phyloP scores from a whole-genome alignment of 1,139 yeast species.

The Kurtzmaniella quercitrusa region DNA sequence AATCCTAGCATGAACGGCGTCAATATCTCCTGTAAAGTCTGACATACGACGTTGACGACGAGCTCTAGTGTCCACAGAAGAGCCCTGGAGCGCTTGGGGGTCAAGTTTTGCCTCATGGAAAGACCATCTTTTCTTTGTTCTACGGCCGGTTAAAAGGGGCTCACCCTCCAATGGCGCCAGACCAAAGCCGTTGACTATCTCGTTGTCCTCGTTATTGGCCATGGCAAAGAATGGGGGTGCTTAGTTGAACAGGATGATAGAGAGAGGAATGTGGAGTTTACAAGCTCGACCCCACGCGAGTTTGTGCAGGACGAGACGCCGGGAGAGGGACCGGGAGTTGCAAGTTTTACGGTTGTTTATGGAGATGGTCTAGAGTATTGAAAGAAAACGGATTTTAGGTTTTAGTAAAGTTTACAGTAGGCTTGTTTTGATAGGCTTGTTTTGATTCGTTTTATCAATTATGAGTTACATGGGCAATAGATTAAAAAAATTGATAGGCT shows the following conservation, averaged over 20 bases:
- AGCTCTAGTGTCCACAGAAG: slow-evolving; percentile 2
- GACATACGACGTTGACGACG: slow-evolving; percentile 31
- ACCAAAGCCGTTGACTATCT: slow-evolving; percentile 39
- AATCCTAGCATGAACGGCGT: slow-evolving; percentile 53
- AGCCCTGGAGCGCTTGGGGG: slow-evolving; percentile 19
- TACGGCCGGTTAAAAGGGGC: slow-evolving; percentile 15
- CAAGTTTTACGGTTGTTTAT: too few species aligned
- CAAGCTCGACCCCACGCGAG: not conserved
- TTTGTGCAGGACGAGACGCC: too few species aligned
- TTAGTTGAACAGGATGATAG: not conserved
- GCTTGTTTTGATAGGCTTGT: too few species aligned
- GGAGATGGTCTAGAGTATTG: too few species aligned
- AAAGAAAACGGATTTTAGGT: too few species aligned
- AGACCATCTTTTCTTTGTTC: slow-evolving; percentile 44
- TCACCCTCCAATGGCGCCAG: slow-evolving; percentile 20
- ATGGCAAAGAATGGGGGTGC: slow-evolving; percentile 1
- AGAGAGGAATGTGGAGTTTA: not conserved
- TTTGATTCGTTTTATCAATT: too few species aligned
- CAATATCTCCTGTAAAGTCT: slow-evolving; percentile 38
- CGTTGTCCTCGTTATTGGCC: slow-evolving; percentile 29
- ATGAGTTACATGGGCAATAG: too few species aligned
- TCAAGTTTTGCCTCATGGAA: slow-evolving; percentile 39
- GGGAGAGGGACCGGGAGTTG: too few species aligned
- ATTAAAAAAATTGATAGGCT: too few species aligned
- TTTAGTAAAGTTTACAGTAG: too few species aligned